Base-by-base conservation (phyloP, 257 asterid genomes). In the Penstemon barbatus region DNA sequence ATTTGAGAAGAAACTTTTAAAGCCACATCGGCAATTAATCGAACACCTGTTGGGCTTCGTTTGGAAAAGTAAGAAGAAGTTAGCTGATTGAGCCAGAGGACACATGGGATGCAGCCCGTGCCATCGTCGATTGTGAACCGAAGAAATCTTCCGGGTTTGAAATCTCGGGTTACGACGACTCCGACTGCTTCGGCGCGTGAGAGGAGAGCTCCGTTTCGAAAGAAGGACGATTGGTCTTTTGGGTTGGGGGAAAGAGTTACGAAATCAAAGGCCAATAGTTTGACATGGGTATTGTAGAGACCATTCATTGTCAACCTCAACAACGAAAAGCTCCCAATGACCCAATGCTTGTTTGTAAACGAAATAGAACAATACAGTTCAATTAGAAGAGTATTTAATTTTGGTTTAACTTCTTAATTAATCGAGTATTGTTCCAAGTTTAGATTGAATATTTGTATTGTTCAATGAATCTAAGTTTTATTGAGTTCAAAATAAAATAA, bases 1-100 rank as follows among this genome's bases (percentile, higher is more conserved):
- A 78, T 72, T 1, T 73, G 79, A 1, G 89, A 64, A 10, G 96
- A 79, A 13, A 82, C 79, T 0, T 57, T 73, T 7, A 8, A 12
- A 8, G 92, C 95, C 73, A 51, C 42, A 57, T 74, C 57, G 74
- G 96, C 90, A 78, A 78, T 84, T 60, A 67, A 46, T 78, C 92
- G 95, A 90, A 93, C 96, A 85, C 60, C 70, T 83, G 89, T 71
- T 6, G 92, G 95, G 85, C 77, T 71, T 25, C 83, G 71, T 56
- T 77, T 77, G 0, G 88, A 81, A 57, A 90, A 93, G 81, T 84
- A 81, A 10, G 81, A 60, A 9, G 97, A 90, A 3, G 69, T 73
- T 4, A 80, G 66, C 0, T 85, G 97, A 52, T 91, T 91, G 50
- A 83, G 91, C 97, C 97, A 91, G 25, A 91, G 82, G 46, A 91